A percentile compares a stretch with the other conserved stretches of the same genome.
phyloP scores from a whole-genome alignment of 306 rosid genomes.

The Neltuma alba region DNA sequence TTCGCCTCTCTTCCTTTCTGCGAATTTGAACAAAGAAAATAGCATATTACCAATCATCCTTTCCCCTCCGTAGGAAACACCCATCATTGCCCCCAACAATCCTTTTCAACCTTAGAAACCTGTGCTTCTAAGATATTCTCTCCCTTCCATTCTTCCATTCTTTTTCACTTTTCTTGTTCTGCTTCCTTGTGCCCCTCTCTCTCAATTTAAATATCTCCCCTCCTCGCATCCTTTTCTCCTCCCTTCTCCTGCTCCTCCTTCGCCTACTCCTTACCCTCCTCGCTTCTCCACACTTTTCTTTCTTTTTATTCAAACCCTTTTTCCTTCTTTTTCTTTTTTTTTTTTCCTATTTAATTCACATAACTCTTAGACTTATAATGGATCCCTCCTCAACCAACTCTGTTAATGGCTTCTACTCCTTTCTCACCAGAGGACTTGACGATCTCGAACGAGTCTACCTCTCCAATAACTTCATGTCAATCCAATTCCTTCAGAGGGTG shows the following conservation, averaged over 20 bases:
- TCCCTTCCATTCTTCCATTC: conserved; percentile 42
- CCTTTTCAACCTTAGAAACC: conserved; percentile 97
- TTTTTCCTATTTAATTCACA: not conserved
- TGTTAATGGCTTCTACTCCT: conserved; percentile 91
- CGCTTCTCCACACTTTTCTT: conserved; percentile 17
- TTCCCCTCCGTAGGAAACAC: conserved; percentile 99
- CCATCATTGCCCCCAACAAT: conserved; percentile 99
- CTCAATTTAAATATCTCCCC: conserved; percentile 51
- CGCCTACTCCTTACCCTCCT: conserved; percentile 17
- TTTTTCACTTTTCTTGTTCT: conserved; percentile 31
- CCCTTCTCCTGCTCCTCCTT: conserved; percentile 33
- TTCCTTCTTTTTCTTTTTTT: not conserved
- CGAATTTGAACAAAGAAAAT: conserved; percentile 90
- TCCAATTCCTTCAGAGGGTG: conserved; percentile 91
- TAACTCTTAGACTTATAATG: conserved; percentile 43
- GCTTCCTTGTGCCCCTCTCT: conserved; percentile 27
- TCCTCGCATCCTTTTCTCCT: conserved; percentile 20
- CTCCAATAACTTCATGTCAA: conserved; percentile 91
- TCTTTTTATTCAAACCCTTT: not conserved
- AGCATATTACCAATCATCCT: conserved; percentile 97
- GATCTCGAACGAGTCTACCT: conserved; percentile 90
- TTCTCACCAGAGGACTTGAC: conserved; percentile 89
- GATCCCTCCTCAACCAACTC: conserved; percentile 95
- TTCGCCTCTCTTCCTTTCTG: conserved; percentile 43
- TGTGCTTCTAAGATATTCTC: conserved; percentile 88